Base-by-base conservation (phyloP, 768 basidiomycete genomes). In the Suillus variegatus region DNA sequence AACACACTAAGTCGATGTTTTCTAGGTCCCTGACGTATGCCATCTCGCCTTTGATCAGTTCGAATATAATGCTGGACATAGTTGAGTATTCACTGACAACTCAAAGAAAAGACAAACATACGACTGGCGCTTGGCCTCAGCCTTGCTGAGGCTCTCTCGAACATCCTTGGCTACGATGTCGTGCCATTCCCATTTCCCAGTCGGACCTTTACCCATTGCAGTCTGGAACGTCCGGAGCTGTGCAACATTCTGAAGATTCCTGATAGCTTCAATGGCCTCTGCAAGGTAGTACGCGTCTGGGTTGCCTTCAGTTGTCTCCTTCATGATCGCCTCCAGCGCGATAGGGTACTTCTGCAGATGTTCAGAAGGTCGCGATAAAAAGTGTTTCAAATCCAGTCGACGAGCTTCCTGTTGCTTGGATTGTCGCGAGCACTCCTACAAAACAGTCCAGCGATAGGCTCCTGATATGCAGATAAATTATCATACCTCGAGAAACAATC, bases 21-120 rank as follows among this genome's bases (percentile, higher is more conserved):
- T 95, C 92, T 65, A 97, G 77, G 81, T 97, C 95, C 70, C 89
- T 92, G 35, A 97, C 95, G 73, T 96, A 97, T 35, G 88, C 87
- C 94, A 97, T 97, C 76, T 97, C 95, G 68, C 93, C 92, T 76
- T 97, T 93, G 76, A 97, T 97, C 67, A 97, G 76, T 80, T 97
- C 95, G 72, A 96, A 97, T 60, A 97, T 95, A 71, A 95, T 88
- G 52, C 94, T 95, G 68, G 44, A 43, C 52, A 65, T 25, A 0
- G n/a, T 13, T 18, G 40, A 66, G 64, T 25, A 64, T 36, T 61
- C 40, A 44, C n/a, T 61, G 64, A 20, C 13, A 28, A 7, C 13
- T 18, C 20, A 54, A 47, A 63, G 58, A 47, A 41, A 62, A 38
- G 18, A 28, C 20, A 4, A 46, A 77, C 92, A 77, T 74, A 95